These are phyloP conservation scores for Cytospora chrysosperma DNA, from an alignment of 2,329 filamentous ascomycete species.

Conservation along the genomic window DNA sequence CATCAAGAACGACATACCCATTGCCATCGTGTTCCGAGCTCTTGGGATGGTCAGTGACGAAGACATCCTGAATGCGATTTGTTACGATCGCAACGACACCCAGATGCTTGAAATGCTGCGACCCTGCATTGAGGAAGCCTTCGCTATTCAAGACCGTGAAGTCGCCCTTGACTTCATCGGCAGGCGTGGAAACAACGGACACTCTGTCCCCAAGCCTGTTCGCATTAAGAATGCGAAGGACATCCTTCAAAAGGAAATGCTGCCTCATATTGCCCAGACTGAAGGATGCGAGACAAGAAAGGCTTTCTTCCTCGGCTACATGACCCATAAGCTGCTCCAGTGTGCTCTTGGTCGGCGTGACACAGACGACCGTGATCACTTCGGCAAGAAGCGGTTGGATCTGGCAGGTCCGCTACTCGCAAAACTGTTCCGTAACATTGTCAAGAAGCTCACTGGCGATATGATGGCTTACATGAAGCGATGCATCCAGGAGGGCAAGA, in stretches of 20 bases:
- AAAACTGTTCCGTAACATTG: constrained; percentile 92
- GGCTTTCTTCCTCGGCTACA: constrained; percentile 97
- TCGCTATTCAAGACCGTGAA: constrained; percentile 92
- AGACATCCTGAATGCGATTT: constrained; percentile 97
- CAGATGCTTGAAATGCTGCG: constrained; percentile 98
- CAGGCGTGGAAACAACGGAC: constrained; percentile 73
- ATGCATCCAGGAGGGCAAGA: constrained; percentile 83
- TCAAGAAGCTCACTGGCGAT: constrained; percentile 87
- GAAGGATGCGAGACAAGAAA: constrained; percentile 95
- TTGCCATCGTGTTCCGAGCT: constrained; percentile 93
- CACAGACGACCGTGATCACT: constrained; percentile 96
- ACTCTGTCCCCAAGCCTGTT: constrained; percentile 76
- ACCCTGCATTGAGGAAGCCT: constrained; percentile 94
- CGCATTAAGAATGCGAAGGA: constrained; percentile 91
- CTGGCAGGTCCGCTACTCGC: constrained; percentile 90
- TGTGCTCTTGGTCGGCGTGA: constrained; percentile 90
- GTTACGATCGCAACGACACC: constrained; percentile 90
- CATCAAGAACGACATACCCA: constrained; percentile 88
- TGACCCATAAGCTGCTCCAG: constrained; percentile 94
- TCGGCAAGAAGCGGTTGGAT: constrained; percentile 97
- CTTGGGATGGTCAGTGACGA: constrained; percentile 95
- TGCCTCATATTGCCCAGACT: constrained; percentile 93
- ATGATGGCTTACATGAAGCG: constrained; percentile 88
- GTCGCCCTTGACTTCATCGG: constrained; percentile 94
- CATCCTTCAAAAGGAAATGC: constrained; percentile 92